Conservation (phyloP, 2,329 filamentous ascomycete species). For the Beauveria sp. region DNA sequence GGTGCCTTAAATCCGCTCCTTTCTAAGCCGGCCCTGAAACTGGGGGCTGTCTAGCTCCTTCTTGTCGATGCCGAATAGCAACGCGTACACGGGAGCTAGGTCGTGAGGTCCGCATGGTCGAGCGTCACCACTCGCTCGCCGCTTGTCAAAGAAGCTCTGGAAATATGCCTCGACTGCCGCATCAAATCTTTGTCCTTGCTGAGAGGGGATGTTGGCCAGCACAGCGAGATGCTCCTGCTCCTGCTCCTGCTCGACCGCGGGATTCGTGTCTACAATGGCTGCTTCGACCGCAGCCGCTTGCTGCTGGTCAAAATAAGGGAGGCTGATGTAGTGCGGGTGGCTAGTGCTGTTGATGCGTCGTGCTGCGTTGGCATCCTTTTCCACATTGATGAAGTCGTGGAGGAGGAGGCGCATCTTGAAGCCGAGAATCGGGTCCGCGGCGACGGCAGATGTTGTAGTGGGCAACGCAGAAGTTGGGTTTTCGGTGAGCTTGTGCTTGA, state of each 20-base stretch:
- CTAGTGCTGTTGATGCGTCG: not conserved
- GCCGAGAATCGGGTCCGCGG: not conserved
- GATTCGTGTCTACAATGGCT: not conserved
- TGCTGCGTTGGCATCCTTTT: not conserved
- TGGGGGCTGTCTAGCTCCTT: slow-evolving; percentile 5
- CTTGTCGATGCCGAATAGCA: slow-evolving; percentile 12
- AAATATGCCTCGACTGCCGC: not conserved
- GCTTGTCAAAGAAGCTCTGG: slow-evolving; percentile 13
- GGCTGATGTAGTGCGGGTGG: not conserved
- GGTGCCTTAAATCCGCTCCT: no score
- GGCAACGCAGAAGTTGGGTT: not conserved
- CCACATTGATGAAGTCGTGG: not conserved
- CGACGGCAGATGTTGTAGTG: not conserved
- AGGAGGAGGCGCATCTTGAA: not conserved
- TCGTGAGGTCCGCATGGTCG: slow-evolving; percentile 16
- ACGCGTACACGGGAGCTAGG: slow-evolving; percentile 14
- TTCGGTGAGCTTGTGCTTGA: no score
- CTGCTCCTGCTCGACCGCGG: no score
- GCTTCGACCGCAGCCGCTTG: no score
- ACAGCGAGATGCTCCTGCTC: no score
- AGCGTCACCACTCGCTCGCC: slow-evolving; percentile 10
- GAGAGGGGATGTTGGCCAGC: no score
- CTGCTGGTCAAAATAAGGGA: not conserved
- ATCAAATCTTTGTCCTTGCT: no score
- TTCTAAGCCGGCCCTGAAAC: slow-evolving; percentile 6